Percentiles rank a stretch among this genome's conserved stretches.
Evolutionary conservation across 106 monocot genomes (phyloP).

Genomic region (Hemerocallis citrina): DNA sequence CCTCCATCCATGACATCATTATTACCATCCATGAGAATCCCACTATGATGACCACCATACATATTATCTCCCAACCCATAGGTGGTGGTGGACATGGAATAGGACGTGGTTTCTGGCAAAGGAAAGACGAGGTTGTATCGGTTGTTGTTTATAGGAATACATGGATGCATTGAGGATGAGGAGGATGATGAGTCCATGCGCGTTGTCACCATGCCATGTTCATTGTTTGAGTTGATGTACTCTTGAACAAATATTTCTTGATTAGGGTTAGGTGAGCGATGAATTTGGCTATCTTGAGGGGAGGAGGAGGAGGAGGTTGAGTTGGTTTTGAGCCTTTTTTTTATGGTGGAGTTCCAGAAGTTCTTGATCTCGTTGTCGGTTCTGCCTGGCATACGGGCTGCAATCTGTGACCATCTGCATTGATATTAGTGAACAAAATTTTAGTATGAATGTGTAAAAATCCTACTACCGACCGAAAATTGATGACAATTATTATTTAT

Average conservation of each 20-base stretch:
- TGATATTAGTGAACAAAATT: no score
- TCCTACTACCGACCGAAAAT: no score
- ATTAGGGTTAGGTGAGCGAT: conserved; percentile 8
- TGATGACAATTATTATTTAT: no score
- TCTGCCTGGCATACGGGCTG: conserved; percentile 67
- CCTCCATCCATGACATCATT: conserved; percentile 7
- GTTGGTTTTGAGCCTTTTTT: conserved; percentile 68
- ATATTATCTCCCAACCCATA: conserved; percentile 5
- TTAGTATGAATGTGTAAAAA: no score
- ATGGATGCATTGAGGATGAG: conserved; percentile 20
- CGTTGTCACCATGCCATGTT: conserved; percentile 6
- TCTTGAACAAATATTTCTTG: neutral
- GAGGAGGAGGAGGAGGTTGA: conserved; percentile 2
- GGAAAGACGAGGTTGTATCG: conserved; percentile 26
- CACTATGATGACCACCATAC: conserved; percentile 21
- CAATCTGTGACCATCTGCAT: conserved; percentile 85
- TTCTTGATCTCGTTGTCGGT: conserved; percentile 96
- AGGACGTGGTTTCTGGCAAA: neutral
- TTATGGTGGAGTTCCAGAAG: conserved; percentile 96
- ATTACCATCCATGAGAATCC: conserved; percentile 13
- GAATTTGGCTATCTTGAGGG: no score
- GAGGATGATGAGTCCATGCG: conserved; percentile 26
- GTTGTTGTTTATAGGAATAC: conserved; percentile 1
- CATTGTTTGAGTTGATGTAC: neutral
- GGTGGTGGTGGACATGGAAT: neutral